Conservation (phyloP, 2,329 filamentous ascomycete genomes). For the Fusarium tjaetaba region DNA sequence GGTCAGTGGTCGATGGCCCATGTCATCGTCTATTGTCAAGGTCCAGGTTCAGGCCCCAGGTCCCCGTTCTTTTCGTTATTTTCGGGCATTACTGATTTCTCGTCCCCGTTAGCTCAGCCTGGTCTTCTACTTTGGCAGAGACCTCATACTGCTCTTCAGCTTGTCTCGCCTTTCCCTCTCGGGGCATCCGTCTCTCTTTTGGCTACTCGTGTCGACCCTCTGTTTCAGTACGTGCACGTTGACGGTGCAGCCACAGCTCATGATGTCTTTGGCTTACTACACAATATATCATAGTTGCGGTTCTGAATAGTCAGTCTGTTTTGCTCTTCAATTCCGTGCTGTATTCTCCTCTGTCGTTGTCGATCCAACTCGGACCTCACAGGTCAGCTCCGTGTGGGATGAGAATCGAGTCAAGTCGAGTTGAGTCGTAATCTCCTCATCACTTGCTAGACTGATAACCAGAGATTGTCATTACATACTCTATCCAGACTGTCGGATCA, state of each 20-base stretch:
- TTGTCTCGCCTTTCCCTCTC: slow-evolving; percentile 18
- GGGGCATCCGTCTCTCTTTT: slow-evolving; percentile 15
- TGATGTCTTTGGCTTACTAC: neutral
- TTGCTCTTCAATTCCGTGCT: neutral
- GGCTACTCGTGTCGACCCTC: slow-evolving; percentile 14
- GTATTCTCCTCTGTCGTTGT: neutral
- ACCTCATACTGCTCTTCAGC: slow-evolving; percentile 30
- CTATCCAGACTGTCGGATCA: slow-evolving; percentile 35
- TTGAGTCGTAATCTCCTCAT: slow-evolving; percentile 13
- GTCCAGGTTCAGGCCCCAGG: slow-evolving; percentile 3
- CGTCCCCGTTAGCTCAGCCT: slow-evolving; percentile 26
- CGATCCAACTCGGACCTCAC: neutral
- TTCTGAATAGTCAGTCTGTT: neutral
- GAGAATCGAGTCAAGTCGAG: neutral
- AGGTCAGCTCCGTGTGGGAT: slow-evolving; percentile 2
- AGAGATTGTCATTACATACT: slow-evolving; percentile 31
- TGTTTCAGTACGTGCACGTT: neutral
- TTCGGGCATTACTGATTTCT: slow-evolving; percentile 10
- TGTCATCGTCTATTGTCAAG: slow-evolving; percentile 14
- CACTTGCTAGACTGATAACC: slow-evolving; percentile 2
- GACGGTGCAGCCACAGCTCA: neutral
- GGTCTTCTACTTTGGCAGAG: neutral
- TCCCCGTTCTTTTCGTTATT: slow-evolving; percentile 7
- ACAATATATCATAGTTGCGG: neutral
- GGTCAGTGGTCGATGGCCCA: slow-evolving; percentile 1